Conservation (phyloP, 345 rosid genomes). For the Syzygium grande region DNA sequence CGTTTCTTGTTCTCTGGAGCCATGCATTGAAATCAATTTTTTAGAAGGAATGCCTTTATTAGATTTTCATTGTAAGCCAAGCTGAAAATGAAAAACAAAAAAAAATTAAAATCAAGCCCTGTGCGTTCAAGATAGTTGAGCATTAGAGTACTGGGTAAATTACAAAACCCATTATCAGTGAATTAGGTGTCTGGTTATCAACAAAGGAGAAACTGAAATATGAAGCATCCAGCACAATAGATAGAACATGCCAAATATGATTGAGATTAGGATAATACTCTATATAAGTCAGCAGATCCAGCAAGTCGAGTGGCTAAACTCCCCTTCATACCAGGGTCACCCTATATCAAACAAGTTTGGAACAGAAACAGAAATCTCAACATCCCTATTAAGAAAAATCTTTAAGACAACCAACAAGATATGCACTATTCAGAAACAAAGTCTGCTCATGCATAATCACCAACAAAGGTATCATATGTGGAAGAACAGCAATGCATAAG, state of each 20-base stretch:
- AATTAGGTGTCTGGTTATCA: neutral
- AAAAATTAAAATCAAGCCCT: neutral
- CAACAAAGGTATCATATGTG: neutral
- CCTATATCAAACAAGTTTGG: constrained; percentile 26
- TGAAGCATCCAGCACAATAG: neutral
- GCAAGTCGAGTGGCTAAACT: constrained; percentile 78
- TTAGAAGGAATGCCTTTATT: neutral
- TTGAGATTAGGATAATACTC: constrained; percentile 23
- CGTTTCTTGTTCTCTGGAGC: neutral
- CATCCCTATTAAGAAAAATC: neutral
- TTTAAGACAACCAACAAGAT: neutral
- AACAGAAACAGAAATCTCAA: neutral
- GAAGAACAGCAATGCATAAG: neutral
- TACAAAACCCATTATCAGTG: neutral
- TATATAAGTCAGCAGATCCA: constrained; percentile 85
- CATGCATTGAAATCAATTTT: neutral
- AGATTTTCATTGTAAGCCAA: neutral
- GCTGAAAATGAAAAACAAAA: neutral
- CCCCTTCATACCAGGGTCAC: constrained; percentile 94
- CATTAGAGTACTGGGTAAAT: neutral
- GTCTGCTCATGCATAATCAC: neutral
- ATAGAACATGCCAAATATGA: neutral
- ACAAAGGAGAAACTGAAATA: neutral
- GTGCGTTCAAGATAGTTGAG: neutral
- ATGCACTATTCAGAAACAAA: neutral